phyloP scores from a whole-genome alignment of 2,329 filamentous ascomycete species.

The Neobulgaria alba region DNA sequence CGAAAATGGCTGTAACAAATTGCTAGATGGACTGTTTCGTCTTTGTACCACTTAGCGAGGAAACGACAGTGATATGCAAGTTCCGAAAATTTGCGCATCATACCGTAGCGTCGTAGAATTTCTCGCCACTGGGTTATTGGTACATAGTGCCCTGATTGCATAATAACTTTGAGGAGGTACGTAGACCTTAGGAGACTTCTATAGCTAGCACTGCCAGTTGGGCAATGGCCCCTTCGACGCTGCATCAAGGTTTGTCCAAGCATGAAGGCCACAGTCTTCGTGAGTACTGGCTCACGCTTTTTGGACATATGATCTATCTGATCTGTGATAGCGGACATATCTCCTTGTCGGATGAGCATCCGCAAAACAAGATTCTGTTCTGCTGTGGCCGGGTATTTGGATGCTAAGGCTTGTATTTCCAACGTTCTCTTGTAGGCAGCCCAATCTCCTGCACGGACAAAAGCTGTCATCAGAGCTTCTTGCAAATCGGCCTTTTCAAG shows the following conservation, averaged over 20 bases:
- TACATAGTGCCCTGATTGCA: constrained; percentile 36
- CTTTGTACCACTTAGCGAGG: constrained; percentile 35
- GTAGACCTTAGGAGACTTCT: constrained; percentile 32
- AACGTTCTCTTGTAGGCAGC: constrained; percentile 46
- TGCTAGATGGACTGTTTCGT: not conserved
- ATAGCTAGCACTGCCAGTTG: constrained; percentile 4
- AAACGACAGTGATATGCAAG: constrained; percentile 42
- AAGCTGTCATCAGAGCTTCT: constrained; percentile 42
- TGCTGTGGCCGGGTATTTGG: constrained; percentile 29
- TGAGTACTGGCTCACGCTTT: constrained; percentile 33
- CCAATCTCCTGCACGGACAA: constrained; percentile 42
- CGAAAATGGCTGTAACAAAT: constrained; percentile 1
- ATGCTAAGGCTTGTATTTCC: constrained; percentile 40
- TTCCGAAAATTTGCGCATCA: constrained; percentile 42
- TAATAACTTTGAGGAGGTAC: constrained; percentile 39
- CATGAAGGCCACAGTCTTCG: constrained; percentile 36
- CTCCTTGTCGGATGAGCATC: constrained; percentile 27
- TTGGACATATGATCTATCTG: constrained; percentile 40
- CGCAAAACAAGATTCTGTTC: constrained; percentile 41
- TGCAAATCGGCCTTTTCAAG: constrained; percentile 48
- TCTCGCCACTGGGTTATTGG: constrained; percentile 44
- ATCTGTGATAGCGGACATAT: constrained; percentile 25
- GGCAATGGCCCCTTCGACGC: constrained; percentile 26
- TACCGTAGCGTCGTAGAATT: constrained; percentile 50
- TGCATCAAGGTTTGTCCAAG: constrained; percentile 31